Evolutionary conservation across 495 filamentous ascomycete genomes (phyloP).

Genomic region (Recurvomyces mirabilis): DNA sequence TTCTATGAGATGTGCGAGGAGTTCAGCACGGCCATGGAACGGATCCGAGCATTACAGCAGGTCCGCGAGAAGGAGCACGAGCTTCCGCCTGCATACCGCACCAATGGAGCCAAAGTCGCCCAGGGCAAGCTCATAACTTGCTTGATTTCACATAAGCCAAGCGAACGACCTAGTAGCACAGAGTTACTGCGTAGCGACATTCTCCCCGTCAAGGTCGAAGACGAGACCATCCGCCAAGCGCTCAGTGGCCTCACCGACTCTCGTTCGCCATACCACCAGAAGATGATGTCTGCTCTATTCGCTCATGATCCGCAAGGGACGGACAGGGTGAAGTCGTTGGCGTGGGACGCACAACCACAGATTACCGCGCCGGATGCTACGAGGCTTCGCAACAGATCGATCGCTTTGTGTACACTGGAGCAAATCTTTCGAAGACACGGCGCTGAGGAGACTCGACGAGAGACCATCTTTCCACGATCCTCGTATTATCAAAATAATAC

Average conservation of each 20-base stretch:
- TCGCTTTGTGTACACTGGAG: conserved; percentile 34
- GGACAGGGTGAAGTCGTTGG: conserved; percentile 68
- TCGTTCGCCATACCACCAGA: conserved; percentile 76
- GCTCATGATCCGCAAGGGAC: conserved; percentile 38
- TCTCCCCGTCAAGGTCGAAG: conserved; percentile 81
- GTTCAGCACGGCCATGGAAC: conserved; percentile 76
- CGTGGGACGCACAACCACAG: conserved; percentile 64
- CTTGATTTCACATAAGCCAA: conserved; percentile 68
- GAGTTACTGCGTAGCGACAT: conserved; percentile 82
- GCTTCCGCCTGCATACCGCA: conserved; percentile 60
- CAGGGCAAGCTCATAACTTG: conserved; percentile 69
- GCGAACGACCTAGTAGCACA: conserved; percentile 68
- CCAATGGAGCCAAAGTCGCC: conserved; percentile 57
- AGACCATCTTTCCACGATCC: conserved; percentile 69
- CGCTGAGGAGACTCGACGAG: conserved; percentile 67
- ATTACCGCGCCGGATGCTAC: conserved; percentile 62
- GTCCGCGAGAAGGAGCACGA: conserved; percentile 56
- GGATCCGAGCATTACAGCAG: conserved; percentile 59
- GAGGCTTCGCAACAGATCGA: conserved; percentile 43
- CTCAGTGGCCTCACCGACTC: conserved; percentile 70
- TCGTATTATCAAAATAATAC: conserved; percentile 60
- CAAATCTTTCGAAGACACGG: conserved; percentile 85
- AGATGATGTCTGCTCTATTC: conserved; percentile 78
- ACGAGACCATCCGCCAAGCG: conserved; percentile 73
- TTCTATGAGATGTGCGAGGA: conserved; percentile 96